Evolutionary conservation across 345 rosid species (phyloP), one percentile per base, ranked within the genome.

Genomic region (Rhodamnia argentea): DNA sequence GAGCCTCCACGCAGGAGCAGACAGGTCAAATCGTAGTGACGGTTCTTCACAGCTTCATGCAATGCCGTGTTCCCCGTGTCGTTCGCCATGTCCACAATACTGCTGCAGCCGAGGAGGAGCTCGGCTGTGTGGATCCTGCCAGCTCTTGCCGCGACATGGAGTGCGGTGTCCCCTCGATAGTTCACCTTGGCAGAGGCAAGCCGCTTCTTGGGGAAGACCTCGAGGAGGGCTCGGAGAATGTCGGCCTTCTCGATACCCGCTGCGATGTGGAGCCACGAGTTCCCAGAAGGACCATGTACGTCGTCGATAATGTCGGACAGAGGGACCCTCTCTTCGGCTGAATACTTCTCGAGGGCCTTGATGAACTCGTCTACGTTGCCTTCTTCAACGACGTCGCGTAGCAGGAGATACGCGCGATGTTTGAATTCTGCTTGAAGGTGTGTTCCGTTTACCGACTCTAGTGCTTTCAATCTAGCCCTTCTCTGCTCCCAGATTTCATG

Each of bases 11-110:
- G 7, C 42, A 64, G 76, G 6, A 32, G 44, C 76, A 64, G 76
- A 5, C 5, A 0, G 76, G 44, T 64, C 44, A 32, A 29, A 5
- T 32, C 12, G 0, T 1, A 3, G 42, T 62, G 5, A 15, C 42
- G 5, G 40, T 62, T 62, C 42, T 62, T 62, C 42, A 62, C 75
- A 15, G 76, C 44, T 42, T 64, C 76, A 16, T 32, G 76, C 76
- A 64, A 64, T 23, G 76, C 44, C 12, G 44, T 64, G 76, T 32
- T 32, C 12, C 76, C 44, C 23, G 76, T 22, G 1, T 64, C 11
- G 44, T 32, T 64, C 12, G 12, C 76, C 11, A 3, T 3, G 44
- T 64, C 12, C 44, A 32, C 76, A 3, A 18, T 29, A 2, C 76
- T 15, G 23, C 44, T 42, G 22, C 22, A 62, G 75, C 11, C 22